A percentile compares a stretch with the other conserved stretches of the same genome.
phyloP scores from a whole-genome alignment of 768 basidiomycete genomes.

The Suillus sp. region DNA sequence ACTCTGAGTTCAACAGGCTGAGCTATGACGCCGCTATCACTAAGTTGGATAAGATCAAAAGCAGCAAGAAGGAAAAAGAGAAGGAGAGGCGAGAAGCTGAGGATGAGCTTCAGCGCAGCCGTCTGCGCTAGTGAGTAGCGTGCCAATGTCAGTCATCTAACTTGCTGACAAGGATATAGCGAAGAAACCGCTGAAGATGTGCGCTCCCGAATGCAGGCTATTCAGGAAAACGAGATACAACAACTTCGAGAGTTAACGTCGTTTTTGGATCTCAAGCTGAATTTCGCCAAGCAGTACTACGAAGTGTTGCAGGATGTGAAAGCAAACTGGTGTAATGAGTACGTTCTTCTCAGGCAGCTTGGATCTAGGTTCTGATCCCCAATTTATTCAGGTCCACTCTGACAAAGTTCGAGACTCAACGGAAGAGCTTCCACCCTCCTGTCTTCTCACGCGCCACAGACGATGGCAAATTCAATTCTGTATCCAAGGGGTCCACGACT shows the following conservation, averaged over 20 bases:
- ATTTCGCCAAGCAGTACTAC: conserved; percentile 71
- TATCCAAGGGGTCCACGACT: conserved; percentile 35
- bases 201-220: conserved; percentile 72
- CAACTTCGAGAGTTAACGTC: conserved; percentile 71
- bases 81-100: conserved; percentile 73
- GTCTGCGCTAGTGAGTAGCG: conserved; percentile 69
- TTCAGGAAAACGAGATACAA: conserved; percentile 76
- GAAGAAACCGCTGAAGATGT: conserved; percentile 88
- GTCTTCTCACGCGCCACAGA: conserved; percentile 20
- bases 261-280: conserved; percentile 74
- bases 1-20: conserved; percentile 45
- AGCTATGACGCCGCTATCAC: conserved; percentile 75
- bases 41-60: conserved; percentile 68
- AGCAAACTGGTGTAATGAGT: conserved; percentile 69
- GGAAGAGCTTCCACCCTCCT: conserved; percentile 21
- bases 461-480: conserved; percentile 33
- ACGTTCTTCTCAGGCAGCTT: conserved; percentile 24
- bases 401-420: conserved; percentile 29
- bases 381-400: conserved; percentile 31
- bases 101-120: conserved; percentile 74
- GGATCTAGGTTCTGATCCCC: conserved; percentile 9
- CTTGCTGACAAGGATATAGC: conserved; percentile 40
- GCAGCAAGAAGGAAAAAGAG: conserved; percentile 81
- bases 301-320: conserved; percentile 74
- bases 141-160: neutral